These are phyloP conservation scores for Spatholobus suberectus DNA, from an alignment of 306 rosid species.

Conservation along the genomic window DNA sequence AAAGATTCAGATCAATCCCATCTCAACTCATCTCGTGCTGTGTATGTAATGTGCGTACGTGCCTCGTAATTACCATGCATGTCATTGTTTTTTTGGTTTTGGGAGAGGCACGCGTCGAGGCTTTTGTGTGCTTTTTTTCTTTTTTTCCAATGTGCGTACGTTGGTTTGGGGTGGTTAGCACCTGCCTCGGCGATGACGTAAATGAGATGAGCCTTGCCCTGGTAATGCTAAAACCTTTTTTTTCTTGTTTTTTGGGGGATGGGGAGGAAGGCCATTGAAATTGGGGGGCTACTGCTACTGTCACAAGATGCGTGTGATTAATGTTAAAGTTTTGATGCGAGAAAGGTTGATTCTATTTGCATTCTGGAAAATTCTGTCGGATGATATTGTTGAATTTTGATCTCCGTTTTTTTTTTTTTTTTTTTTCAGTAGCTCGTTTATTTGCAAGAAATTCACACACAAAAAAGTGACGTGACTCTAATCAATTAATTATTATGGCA, in stretches of 20 bases:
- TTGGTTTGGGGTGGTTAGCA: neutral
- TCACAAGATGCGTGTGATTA: conserved; percentile 4
- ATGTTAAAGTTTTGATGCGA: conserved; percentile 8
- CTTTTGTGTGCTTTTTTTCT: neutral
- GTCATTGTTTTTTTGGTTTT: neutral
- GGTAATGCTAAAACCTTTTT: conserved; percentile 7
- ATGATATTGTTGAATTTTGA: neutral
- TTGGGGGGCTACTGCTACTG: neutral
- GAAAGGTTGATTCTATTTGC: conserved; percentile 25
- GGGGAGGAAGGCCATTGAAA: conserved; percentile 9
- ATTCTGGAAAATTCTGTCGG: conserved; percentile 11
- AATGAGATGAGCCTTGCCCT: neutral
- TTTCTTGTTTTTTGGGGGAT: neutral
- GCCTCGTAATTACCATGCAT: neutral
- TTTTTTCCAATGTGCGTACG: neutral
- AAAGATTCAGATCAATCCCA: neutral
- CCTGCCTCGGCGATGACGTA: neutral
- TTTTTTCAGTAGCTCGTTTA: neutral
- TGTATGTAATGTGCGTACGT: neutral
- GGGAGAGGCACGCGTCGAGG: neutral
- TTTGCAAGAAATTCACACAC: neutral
- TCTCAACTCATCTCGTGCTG: neutral
- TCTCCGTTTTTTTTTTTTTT: neutral
- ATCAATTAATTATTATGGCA: neutral
- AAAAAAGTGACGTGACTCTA: neutral